Percentiles rank a stretch among this genome's conserved stretches.
Conservation (phyloP, 108 stramenopile genomes). For the Cyclotella baltica region DNA sequence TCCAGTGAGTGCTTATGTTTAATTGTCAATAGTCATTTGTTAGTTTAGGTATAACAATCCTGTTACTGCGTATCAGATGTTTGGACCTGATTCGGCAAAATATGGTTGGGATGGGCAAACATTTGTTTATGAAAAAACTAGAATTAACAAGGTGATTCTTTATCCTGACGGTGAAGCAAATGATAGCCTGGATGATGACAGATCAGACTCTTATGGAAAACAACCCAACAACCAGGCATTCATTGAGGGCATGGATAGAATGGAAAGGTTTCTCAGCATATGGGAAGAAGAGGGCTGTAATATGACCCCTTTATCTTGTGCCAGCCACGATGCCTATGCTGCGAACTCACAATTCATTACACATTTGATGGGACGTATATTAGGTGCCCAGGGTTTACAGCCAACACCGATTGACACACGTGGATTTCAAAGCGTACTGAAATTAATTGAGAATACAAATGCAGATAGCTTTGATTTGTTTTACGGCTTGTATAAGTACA, state of each 20-base stretch:
- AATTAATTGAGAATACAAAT: constrained; percentile 92
- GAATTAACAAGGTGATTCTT: constrained; percentile 68
- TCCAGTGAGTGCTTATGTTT: no score
- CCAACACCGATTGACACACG: constrained; percentile 93
- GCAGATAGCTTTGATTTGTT: constrained; percentile 98
- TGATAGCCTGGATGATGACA: constrained; percentile 14
- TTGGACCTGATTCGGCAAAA: constrained; percentile 70
- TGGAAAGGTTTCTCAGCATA: constrained; percentile 94
- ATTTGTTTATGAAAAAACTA: constrained; percentile 96
- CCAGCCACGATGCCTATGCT: constrained; percentile 95
- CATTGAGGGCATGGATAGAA: constrained; percentile 74
- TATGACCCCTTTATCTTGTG: constrained; percentile 97
- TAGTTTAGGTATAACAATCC: no score
- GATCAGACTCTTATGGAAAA: constrained; percentile 50
- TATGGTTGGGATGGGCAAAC: constrained; percentile 92
- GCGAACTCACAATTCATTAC: constrained; percentile 99
- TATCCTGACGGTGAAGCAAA: constrained; percentile 27
- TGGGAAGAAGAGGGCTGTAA: constrained; percentile 98
- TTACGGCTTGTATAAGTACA: constrained; percentile 97
- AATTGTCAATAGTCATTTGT: no score
- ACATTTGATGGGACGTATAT: constrained; percentile 97
- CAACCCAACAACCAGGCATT: constrained; percentile 74
- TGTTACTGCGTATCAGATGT: constrained; percentile 68
- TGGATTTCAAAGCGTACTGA: constrained; percentile 94
- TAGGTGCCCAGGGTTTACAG: constrained; percentile 87